Conservation (phyloP, 1,284 basidiomycete species). For the Ceratobasidium sp. region DNA sequence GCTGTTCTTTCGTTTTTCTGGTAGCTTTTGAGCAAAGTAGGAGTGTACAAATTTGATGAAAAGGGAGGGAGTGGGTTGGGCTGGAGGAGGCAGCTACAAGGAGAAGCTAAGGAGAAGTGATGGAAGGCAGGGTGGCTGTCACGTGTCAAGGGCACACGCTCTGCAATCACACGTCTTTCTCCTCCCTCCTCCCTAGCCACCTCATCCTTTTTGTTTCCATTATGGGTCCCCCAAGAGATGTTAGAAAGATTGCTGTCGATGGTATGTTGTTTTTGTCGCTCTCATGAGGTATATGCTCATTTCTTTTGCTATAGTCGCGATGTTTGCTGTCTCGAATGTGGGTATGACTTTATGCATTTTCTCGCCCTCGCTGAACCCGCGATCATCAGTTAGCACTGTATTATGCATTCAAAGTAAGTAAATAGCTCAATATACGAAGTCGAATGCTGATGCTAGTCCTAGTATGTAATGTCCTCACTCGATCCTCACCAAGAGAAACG, state of each 20-base stretch:
- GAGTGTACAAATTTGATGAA: too few relatives aligned
- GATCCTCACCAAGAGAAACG: constrained; percentile 52
- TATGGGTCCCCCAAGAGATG: constrained; percentile 52
- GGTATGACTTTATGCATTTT: constrained; percentile 52
- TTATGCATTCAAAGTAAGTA: constrained; percentile 60
- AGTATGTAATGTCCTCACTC: constrained; percentile 57
- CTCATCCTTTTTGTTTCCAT: constrained; percentile 12
- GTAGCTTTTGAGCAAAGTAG: background rate
- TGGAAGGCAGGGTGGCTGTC: constrained; percentile 20
- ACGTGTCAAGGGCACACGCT: constrained; percentile 27
- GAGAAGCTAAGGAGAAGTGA: constrained; percentile 20
- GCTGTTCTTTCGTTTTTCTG: background rate
- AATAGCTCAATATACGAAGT: background rate
- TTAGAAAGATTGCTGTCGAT: constrained; percentile 60
- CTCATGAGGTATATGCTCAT: constrained; percentile 20
- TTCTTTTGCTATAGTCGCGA: constrained; percentile 61
- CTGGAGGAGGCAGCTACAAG: constrained; percentile 11
- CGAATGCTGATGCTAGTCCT: constrained; percentile 50
- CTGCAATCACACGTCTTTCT: constrained; percentile 37
- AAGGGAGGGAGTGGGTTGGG: constrained; percentile 12
- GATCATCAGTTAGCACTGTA: constrained; percentile 63
- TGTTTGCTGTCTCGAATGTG: constrained; percentile 75
- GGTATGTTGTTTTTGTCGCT: constrained; percentile 54
- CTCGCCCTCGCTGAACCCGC: constrained; percentile 2
- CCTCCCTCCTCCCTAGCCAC: constrained; percentile 33